These are phyloP conservation scores for Pseudisothecium myosuroides DNA, from an alignment of 225 moss, liverwort and hornwort species.

Conservation along the genomic window DNA sequence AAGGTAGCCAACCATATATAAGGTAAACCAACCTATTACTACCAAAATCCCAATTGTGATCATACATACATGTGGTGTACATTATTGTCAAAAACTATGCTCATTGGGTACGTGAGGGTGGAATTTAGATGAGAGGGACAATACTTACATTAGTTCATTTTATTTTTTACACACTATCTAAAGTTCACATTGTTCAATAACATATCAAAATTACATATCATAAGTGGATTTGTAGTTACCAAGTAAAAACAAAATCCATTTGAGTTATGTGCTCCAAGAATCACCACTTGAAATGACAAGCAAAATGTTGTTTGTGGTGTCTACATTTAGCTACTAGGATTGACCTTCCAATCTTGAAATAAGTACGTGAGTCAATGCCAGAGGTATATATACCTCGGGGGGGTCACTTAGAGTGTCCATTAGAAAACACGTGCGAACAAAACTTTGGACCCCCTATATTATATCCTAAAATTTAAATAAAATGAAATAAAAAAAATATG, in stretches of 20 bases:
- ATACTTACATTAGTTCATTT: neutral
- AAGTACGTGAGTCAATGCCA: neutral
- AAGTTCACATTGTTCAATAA: neutral
- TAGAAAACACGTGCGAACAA: too few species aligned
- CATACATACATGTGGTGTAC: too few species aligned
- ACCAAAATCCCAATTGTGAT: neutral
- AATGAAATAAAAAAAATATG: too few species aligned
- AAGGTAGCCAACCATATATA: neutral
- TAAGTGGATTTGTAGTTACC: neutral
- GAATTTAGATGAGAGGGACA: neutral
- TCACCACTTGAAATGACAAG: neutral
- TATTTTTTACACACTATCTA: neutral
- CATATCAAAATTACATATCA: neutral
- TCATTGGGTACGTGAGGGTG: neutral
- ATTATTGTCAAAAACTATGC: too few species aligned
- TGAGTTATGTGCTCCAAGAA: neutral
- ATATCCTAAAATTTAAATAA: too few species aligned
- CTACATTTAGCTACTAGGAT: rapidly evolving
- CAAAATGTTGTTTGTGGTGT: neutral
- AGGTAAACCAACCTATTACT: neutral
- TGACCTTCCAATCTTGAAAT: neutral
- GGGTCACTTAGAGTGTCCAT: too few species aligned
- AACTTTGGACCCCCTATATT: too few species aligned
- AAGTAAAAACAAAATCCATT: neutral
- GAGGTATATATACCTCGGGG: too few species aligned